Percentiles rank a stretch among this genome's conserved stretches.
Evolutionary conservation across 1,284 basidiomycete genomes (phyloP).

Genomic region (Golubevia sp.): DNA sequence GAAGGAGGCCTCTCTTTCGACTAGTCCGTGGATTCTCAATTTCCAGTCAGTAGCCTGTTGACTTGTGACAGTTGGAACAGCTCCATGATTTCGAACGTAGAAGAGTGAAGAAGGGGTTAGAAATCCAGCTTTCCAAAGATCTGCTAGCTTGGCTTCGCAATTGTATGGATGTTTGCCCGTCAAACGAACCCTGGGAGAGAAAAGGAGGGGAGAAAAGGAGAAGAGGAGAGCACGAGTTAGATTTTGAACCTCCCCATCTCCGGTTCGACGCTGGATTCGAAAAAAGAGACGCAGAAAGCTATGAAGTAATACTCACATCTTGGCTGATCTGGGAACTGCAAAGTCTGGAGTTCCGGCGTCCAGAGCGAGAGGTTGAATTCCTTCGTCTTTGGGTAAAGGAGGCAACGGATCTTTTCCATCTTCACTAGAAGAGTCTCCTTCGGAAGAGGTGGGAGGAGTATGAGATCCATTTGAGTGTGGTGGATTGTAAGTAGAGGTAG

Average conservation of each 20-base stretch:
- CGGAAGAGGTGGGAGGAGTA: neutral
- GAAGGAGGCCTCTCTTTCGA: conserved; percentile 28
- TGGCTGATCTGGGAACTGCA: conserved; percentile 44
- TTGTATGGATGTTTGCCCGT: conserved; percentile 69
- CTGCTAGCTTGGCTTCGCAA: conserved; percentile 66
- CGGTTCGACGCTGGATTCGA: neutral
- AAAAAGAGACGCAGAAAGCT: neutral
- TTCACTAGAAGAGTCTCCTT: neutral
- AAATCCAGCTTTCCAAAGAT: conserved; percentile 68
- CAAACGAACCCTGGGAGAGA: conserved; percentile 15
- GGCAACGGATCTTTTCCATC: conserved; percentile 18
- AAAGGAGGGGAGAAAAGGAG: neutral
- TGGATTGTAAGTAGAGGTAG: neutral
- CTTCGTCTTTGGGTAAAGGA: conserved; percentile 21
- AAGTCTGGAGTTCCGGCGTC: conserved; percentile 44
- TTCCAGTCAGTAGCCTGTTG: conserved; percentile 65
- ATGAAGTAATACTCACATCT: conserved; percentile 14
- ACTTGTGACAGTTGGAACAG: conserved; percentile 67
- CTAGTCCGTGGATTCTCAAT: conserved; percentile 66
- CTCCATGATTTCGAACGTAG: conserved; percentile 73
- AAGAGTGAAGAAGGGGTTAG: conserved; percentile 71
- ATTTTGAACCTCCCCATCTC: no score
- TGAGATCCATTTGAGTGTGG: neutral
- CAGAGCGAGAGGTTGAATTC: conserved; percentile 23
- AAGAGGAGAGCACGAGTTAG: neutral